Evolutionary conservation across 192 early-diverging fungal species (phyloP), one percentile per base, ranked within the genome.

Genomic region (Gryganskiella cystojenkinii): DNA sequence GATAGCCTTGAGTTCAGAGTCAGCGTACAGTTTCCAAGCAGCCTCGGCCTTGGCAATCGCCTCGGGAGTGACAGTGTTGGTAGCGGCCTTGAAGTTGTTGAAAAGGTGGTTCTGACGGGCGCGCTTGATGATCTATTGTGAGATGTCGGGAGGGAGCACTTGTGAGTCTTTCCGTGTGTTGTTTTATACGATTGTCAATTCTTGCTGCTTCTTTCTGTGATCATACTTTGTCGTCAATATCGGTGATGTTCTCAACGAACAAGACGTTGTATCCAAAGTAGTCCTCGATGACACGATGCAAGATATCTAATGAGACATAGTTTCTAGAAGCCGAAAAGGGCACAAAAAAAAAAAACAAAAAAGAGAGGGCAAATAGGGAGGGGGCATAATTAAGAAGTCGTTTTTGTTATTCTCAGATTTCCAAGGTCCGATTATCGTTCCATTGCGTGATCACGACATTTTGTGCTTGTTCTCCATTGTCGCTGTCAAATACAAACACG

Each of bases 221-320:
- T 13, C 17, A n/a, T 79, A 84, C 84, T 79, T 99, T 99, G 78
- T 99, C 98, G 78, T 99, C 98, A 74, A 99, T 95, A 71, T 99
- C 98, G 31, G 98, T 99, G 50, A 99, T 92, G 79, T 99, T 99
- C 88, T 98, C 95, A 25, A 99, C 95, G 81, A 94, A 92, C 44
- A 89, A 83, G 46, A 99, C 92, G 58, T 99, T 92, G 81, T 97
- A 99, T 56, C 88, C 88, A 73, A 99, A 95, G 81, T 97, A 98
- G 65, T 98, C 96, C 70, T 94, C 91, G 79, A 99, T 81, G 53
- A 99, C 91, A 50, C 97, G 90, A 30, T 97, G 91, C 46, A 98
- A 84, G 59, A 97, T 96, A 83, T 99, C 98, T 66, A 94, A 90
- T 7, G 95, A 87, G 47, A 98, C 87, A 76, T 98, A 99, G 76